A percentile compares a stretch with the other conserved stretches of the same genome.
These are phyloP conservation scores for Magnaporthiopsis rhizophila DNA, from an alignment of 2,329 filamentous ascomycete species.

Conservation along the genomic window DNA sequence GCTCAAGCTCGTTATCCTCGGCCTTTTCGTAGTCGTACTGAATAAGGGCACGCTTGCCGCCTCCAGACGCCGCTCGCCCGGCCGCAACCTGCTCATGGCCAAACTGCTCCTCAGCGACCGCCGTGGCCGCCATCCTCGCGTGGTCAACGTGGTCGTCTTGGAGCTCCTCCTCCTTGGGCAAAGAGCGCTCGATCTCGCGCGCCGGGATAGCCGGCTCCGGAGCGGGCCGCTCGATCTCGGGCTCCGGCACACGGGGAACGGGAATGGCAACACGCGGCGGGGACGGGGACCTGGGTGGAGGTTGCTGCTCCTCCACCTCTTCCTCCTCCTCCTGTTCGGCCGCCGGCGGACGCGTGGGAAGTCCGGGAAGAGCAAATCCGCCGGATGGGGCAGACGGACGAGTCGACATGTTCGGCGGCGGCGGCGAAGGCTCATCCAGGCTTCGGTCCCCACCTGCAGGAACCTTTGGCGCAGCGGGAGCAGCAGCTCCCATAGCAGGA, in stretches of 20 bases:
- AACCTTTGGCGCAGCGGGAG: constrained; percentile 25
- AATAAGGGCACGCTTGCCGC: constrained; percentile 65
- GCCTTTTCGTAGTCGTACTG: constrained; percentile 97
- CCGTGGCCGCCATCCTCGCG: constrained; percentile 50
- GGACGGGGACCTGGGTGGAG: constrained; percentile 52
- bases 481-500: constrained; percentile 54
- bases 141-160: constrained; percentile 53
- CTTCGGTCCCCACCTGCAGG: constrained; percentile 22
- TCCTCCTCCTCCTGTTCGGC: constrained; percentile 39
- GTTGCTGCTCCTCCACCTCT: constrained; percentile 33
- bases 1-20: constrained; percentile 92
- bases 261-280: constrained; percentile 84
- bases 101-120: constrained; percentile 41
- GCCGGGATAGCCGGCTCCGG: constrained; percentile 41
- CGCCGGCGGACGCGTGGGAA: constrained; percentile 52
- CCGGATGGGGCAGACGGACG: constrained; percentile 67
- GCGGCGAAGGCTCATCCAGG: constrained; percentile 44
- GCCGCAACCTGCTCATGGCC: constrained; percentile 28
- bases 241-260: constrained; percentile 56
- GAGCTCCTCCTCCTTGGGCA: constrained; percentile 57
- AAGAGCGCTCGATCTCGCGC: constrained; percentile 51
- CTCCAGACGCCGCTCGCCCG: constrained; percentile 20
- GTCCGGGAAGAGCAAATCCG: constrained; percentile 70
- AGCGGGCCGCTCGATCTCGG: constrained; percentile 41
- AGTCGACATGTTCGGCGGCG: constrained; percentile 56